These are phyloP conservation scores for Botrytis pseudocinerea DNA, from an alignment of 2,329 filamentous ascomycete species.

Conservation along the genomic window DNA sequence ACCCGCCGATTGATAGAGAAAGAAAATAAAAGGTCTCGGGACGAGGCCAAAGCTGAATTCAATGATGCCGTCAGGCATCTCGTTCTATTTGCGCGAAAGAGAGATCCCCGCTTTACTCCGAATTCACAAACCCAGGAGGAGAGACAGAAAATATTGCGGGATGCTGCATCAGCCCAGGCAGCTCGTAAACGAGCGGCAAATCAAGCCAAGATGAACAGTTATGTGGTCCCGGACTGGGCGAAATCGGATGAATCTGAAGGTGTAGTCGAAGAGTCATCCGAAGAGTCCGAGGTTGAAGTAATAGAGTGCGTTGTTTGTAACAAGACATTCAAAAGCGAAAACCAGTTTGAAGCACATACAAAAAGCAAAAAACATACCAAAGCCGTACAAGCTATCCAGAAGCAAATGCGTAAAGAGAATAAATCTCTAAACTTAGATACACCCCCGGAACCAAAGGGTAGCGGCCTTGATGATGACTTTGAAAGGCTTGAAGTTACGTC, in stretches of 20 bases:
- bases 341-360: slow-evolving; percentile 88
- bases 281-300: slow-evolving; percentile 56
- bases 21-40: slow-evolving; percentile 82
- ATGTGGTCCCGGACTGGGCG: slow-evolving; percentile 75
- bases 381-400: slow-evolving; percentile 74
- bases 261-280: slow-evolving; percentile 55
- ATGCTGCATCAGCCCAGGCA: slow-evolving; percentile 80
- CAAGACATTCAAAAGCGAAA: slow-evolving; percentile 84
- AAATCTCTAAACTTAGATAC: slow-evolving; percentile 54
- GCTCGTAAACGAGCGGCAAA: slow-evolving; percentile 80
- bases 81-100: slow-evolving; percentile 84
- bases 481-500: slow-evolving; percentile 28
- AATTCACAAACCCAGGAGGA: slow-evolving; percentile 79
- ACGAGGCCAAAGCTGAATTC: slow-evolving; percentile 82
- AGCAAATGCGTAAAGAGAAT: slow-evolving; percentile 83
- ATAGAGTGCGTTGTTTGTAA: slow-evolving; percentile 78
- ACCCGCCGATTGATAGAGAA: slow-evolving; percentile 88
- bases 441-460: slow-evolving; percentile 16
- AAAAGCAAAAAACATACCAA: slow-evolving; percentile 96
- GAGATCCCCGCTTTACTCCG: slow-evolving; percentile 80
- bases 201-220: slow-evolving; percentile 67
- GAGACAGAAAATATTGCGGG: slow-evolving; percentile 73
- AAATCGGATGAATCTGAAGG: slow-evolving; percentile 56
- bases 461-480: slow-evolving; percentile 28
- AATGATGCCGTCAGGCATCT: slow-evolving; percentile 88